Evolutionary conservation across 2,329 filamentous ascomycete species (phyloP), one percentile per base, ranked within the genome.

Genomic region (Hypoxylon sp.): DNA sequence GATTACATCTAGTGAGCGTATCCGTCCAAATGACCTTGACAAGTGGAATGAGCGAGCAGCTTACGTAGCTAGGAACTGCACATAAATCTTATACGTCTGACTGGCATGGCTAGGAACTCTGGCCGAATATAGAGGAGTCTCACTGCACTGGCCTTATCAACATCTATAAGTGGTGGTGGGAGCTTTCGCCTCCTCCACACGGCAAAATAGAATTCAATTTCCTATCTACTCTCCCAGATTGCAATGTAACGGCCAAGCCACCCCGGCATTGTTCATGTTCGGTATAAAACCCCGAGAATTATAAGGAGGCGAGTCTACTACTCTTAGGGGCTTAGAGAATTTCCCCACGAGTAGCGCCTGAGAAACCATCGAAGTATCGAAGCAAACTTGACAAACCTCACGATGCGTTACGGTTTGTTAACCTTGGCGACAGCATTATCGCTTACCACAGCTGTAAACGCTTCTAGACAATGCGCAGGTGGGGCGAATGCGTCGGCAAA

Each of bases 351-450:
- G 60, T 30, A 12, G 45, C 16, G 22, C n/a, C 30, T 24, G 14
- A 8, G 24, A n/a, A 26, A 53, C 5, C 40, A 12, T 36, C n/a
- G 28, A 54, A 58, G 18, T n/a, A n/a, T n/a, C n/a, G n/a, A n/a
- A n/a, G n/a, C n/a, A 38, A 56, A 49, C 26, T 44, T 18, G 54
- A 85, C 86, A 91, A 87, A 48, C 48, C 20, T 61, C 61, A 72
- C 50, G 38, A 71, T 72, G 68, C 53, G 62, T 26, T 62, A 55
- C 45, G n/a, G 36, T 24, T n/a, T 68, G 0, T 63, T 73, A 69
- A 22, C 53, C 12, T 36, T 68, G 6, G 30, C 42, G 4, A 40
- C 67, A 30, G 57, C 65, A 26, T 26, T 67, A 6, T 56, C 48
- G 22, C 57, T 69, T 45, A 36, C 58, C 38, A 24, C 48, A n/a